Conservation (phyloP, 176 grass and related monocot genomes). For the Melocanna baccifera region DNA sequence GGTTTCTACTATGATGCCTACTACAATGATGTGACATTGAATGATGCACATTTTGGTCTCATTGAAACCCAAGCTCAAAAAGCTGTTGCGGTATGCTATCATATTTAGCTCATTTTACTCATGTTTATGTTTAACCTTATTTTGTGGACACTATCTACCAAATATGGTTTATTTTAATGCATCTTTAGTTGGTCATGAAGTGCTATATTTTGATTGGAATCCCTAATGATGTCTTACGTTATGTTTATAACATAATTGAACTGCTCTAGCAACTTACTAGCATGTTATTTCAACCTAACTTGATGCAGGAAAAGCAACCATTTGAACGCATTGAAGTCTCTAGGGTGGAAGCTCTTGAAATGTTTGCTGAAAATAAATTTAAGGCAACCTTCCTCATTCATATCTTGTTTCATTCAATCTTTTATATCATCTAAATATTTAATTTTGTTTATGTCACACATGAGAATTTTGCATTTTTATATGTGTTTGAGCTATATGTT, state of each 20-base stretch:
- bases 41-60: slow-evolving; percentile 72
- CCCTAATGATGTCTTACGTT: neutral
- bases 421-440: slow-evolving; percentile 17
- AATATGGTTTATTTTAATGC: neutral
- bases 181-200: neutral
- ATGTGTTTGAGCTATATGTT: slow-evolving; percentile 30
- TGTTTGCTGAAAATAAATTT: slow-evolving; percentile 94
- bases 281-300: slow-evolving; percentile 7
- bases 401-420: neutral
- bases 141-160: neutral
- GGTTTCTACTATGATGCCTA: slow-evolving; percentile 99
- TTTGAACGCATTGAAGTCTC: slow-evolving; percentile 97
- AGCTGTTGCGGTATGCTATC: slow-evolving; percentile 69
- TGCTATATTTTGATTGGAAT: neutral
- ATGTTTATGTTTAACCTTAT: slow-evolving; percentile 3
- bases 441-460: neutral
- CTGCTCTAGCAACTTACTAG: neutral
- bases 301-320: slow-evolving; percentile 88
- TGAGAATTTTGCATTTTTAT: neutral
- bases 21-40: slow-evolving; percentile 82
- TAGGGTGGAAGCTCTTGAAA: slow-evolving; percentile 85
- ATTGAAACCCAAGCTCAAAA: slow-evolving; percentile 85
- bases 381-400: slow-evolving; percentile 52
- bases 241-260: neutral
- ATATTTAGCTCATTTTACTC: slow-evolving; percentile 18